Conservation (phyloP, 2,329 filamentous ascomycete genomes). For the Colletotrichum spaethianum region DNA sequence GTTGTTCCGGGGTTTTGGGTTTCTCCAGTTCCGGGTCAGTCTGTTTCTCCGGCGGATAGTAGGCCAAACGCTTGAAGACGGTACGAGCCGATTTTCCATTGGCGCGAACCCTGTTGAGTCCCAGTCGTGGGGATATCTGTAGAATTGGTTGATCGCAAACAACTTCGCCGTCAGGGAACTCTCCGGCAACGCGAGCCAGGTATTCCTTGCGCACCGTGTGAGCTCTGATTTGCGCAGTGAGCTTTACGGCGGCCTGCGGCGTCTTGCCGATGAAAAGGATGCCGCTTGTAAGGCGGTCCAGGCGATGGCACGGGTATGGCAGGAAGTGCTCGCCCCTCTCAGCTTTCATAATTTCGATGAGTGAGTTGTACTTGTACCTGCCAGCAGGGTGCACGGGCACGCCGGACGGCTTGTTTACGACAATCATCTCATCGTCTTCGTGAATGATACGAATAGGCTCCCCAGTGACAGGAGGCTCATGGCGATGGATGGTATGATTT, state of each 20-base stretch:
- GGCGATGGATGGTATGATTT: conserved; percentile 93
- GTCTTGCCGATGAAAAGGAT: conserved; percentile 99
- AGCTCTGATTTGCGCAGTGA: conserved; percentile 82
- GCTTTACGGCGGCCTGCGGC: conserved; percentile 80
- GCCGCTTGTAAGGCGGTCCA: conserved; percentile 93
- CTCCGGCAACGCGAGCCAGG: conserved; percentile 88
- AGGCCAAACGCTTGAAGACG: conserved; percentile 92
- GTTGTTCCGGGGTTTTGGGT: conserved; percentile 45
- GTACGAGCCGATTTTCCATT: conserved; percentile 92
- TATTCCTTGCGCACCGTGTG: conserved; percentile 96
- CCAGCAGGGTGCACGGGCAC: conserved; percentile 96
- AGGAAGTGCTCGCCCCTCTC: conserved; percentile 72
- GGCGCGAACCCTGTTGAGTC: conserved; percentile 93
- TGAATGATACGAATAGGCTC: conserved; percentile 86
- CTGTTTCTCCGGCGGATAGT: conserved; percentile 75
- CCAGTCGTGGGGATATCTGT: conserved; percentile 93
- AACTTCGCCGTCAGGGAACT: conserved; percentile 92
- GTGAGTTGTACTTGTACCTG: conserved; percentile 94
- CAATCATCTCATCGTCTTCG: conserved; percentile 93
- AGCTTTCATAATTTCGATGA: conserved; percentile 92
- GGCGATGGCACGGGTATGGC: conserved; percentile 85
- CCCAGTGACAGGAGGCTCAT: conserved; percentile 92
- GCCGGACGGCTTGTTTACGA: conserved; percentile 96
- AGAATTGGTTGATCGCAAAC: conserved; percentile 95
- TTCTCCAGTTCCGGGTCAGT: conserved; percentile 44